Evolutionary conservation across 2,329 filamentous ascomycete species (phyloP), one percentile per base, ranked within the genome.

Genomic region (Ceratocystis cubensis): DNA sequence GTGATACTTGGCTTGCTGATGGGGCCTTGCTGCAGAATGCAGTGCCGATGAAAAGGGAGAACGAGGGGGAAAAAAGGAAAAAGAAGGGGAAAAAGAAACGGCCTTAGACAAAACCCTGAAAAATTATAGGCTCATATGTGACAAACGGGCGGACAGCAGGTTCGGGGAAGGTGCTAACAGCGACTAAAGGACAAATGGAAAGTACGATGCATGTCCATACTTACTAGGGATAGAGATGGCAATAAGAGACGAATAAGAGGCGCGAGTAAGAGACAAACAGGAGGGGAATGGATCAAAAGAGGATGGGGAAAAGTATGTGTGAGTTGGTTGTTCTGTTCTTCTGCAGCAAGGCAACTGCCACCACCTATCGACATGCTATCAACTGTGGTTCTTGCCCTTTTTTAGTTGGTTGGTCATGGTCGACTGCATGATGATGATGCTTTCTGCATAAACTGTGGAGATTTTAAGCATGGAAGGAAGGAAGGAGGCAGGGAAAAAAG

Each of bases 281-380:
- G 30, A 33, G 30, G 30, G 30, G 6, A 7, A 33, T 33, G 30
- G 30, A 7, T 37, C 8, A 50, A 22, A 44, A 5, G 17, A n/a
- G 56, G 56, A 61, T 61, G 56, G 22, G 37, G 37, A 41, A 41
- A 41, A 41, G 37, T 13, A 41, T 13, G 37, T 41, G 56, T 30
- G 56, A 61, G 56, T 53, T 53, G n/a, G 22, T 57, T 33, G 53
- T 57, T 57, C 53, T 57, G 48, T 20, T 50, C 48, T 50, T 20
- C 48, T 22, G 37, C 37, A 41, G 48, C 17, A 25, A 50, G 48
- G 53, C 25, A 57, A 57, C 53, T 57, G 53, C 53, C 25, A 33
- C 22, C 13, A 57, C 25, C 17, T 30, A 57, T 30, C 17, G 48
- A n/a, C 48, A n/a, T 22, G 17, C 7, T 53, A 25, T n/a, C 22